Conservation (phyloP, 1,139 yeast species). For the Candida tropicalis region DNA sequence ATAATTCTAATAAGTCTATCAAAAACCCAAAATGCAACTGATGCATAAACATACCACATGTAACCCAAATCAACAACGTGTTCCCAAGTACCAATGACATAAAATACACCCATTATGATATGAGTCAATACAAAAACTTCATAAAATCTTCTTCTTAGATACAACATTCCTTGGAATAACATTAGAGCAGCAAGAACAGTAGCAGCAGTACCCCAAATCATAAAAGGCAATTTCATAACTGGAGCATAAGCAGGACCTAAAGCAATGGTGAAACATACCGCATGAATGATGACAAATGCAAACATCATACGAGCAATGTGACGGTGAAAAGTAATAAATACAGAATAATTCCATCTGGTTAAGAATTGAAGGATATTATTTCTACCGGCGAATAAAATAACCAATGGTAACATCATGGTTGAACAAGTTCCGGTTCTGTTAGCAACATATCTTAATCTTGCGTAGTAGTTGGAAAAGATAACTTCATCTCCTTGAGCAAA, state of each 20-base stretch:
- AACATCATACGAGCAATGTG: constrained; percentile 52
- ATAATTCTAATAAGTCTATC: constrained; percentile 57
- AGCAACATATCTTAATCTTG: constrained; percentile 36
- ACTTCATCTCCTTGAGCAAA: constrained; percentile 23
- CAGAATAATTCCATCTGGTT: constrained; percentile 57
- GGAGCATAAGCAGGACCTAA: constrained; percentile 17
- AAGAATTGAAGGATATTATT: constrained; percentile 50
- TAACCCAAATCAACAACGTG: constrained; percentile 58
- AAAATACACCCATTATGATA: constrained; percentile 55
- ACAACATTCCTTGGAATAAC: constrained; percentile 49
- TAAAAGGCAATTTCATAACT: constrained; percentile 34
- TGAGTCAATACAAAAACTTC: constrained; percentile 68
- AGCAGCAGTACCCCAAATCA: constrained; percentile 55
- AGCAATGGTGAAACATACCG: constrained; percentile 29
- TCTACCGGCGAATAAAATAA: constrained; percentile 57
- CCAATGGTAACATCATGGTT: constrained; percentile 47
- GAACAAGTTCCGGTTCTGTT: constrained; percentile 58
- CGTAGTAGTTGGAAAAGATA: constrained; percentile 18
- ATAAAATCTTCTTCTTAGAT: constrained; percentile 58
- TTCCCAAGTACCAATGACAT: constrained; percentile 60
- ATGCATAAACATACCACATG: constrained; percentile 51
- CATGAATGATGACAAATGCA: constrained; percentile 37
- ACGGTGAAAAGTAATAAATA: constrained; percentile 53
- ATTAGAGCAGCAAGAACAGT: constrained; percentile 38
- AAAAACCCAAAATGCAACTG: constrained; percentile 63